phyloP scores from a whole-genome alignment of 257 asterid genomes.

The Agastache rugosa region DNA sequence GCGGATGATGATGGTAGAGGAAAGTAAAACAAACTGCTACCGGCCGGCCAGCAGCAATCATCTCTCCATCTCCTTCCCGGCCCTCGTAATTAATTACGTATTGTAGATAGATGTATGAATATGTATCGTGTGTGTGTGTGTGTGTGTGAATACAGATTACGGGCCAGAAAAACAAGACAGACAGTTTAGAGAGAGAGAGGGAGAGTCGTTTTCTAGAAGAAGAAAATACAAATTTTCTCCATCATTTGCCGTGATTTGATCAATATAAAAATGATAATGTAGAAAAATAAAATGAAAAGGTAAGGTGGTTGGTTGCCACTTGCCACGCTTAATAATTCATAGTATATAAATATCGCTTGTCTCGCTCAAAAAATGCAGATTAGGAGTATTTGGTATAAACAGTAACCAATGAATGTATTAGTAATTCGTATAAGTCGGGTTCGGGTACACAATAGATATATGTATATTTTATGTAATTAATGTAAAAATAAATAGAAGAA shows the following conservation, averaged over 20 bases:
- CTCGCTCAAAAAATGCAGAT: not conserved
- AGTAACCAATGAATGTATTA: too few species aligned
- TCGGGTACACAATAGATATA: too few species aligned
- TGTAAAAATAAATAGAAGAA: too few species aligned
- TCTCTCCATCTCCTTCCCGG: too few species aligned
- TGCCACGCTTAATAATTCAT: constrained; percentile 4
- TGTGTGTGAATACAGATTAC: constrained; percentile 11
- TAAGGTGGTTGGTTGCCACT: not conserved
- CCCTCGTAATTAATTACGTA: not conserved
- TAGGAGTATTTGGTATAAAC: too few species aligned
- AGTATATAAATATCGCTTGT: not conserved
- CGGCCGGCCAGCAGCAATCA: not conserved
- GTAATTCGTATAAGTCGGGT: too few species aligned
- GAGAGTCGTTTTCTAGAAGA: constrained; percentile 1
- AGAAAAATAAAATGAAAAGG: not conserved
- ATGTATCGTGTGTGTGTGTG: not conserved
- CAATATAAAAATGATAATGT: not conserved
- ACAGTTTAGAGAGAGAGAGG: not conserved
- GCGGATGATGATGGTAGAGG: too few species aligned
- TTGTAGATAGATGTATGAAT: not conserved
- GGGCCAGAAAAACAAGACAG: not conserved
- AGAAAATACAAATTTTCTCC: constrained; percentile 10
- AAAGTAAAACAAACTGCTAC: too few species aligned
- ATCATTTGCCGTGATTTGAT: not conserved
- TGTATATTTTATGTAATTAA: too few species aligned